These are phyloP conservation scores for Dothideomycetidae sp. DNA, from an alignment of 2,329 filamentous ascomycete species.

Conservation along the genomic window DNA sequence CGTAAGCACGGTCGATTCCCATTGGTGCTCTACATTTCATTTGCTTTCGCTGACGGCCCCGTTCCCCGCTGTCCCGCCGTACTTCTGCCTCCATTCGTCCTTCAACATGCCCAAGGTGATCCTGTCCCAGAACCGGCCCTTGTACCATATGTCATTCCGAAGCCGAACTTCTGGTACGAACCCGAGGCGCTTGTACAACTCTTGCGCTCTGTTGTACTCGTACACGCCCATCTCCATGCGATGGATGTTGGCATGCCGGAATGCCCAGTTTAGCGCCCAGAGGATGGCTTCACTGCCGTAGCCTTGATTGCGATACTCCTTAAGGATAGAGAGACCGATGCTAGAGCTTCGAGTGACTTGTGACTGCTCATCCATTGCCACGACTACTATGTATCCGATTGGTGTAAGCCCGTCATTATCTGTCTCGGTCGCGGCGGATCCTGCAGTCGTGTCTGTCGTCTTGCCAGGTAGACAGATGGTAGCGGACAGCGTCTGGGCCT, in stretches of 20 bases:
- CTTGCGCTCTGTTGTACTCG: conserved; percentile 30
- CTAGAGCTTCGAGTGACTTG: conserved; percentile 31
- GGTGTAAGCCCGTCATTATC: too few species aligned
- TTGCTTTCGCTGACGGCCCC: too few species aligned
- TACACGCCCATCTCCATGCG: conserved; percentile 29
- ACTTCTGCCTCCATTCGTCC: conserved; percentile 30
- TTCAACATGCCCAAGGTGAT: conserved; percentile 27
- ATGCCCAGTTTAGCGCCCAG: conserved; percentile 36
- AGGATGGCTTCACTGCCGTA: conserved; percentile 35
- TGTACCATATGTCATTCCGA: conserved; percentile 30
- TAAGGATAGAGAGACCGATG: conserved; percentile 27
- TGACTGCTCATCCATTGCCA: not conserved
- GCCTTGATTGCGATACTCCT: conserved; percentile 25
- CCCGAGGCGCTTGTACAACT: conserved; percentile 33
- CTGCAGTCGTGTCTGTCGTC: too few species aligned
- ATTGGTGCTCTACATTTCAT: too few species aligned
- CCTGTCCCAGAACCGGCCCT: conserved; percentile 26
- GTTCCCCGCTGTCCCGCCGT: too few species aligned
- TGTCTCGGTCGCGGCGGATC: too few species aligned
- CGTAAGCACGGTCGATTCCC: too few species aligned
- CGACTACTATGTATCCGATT: too few species aligned
- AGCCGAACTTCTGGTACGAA: conserved; percentile 32
- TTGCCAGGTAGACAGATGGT: too few species aligned
- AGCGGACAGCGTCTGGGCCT: too few species aligned
- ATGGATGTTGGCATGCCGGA: conserved; percentile 32